Base-by-base conservation (phyloP, 2,329 filamentous ascomycete species). In the Aspergillus vadensis region DNA sequence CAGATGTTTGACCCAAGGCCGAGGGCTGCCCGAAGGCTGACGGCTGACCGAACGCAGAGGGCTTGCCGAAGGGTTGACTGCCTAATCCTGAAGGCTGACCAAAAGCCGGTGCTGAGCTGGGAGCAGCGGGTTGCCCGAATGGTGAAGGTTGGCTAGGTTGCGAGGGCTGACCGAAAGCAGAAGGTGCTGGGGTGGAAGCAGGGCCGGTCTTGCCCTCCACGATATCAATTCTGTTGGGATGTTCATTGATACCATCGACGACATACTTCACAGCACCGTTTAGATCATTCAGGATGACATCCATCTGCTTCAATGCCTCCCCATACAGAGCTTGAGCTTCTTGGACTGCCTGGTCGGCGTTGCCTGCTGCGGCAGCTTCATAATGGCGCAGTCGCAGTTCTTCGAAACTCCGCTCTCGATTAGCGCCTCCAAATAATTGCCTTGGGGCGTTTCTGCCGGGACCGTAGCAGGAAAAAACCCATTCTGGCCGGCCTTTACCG, bases 391-490 rank as follows among this genome's bases (percentile, higher is more conserved):
- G 73, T 53, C 92, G 85, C 73, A 96, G 85, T 76, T 98, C 94
- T 74, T 98, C 94, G 43, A 90, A 89, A 70, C 92, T 96, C 74
- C 92, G 89, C 74, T 98, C 94, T 17, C 92, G 85, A 5, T 86
- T 82, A 48, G 82, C 83, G 1, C 92, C 92, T 55, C 92, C 92
- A 69, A 97, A 93, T 1, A 97, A 82, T 76, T 97, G 92, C 17
- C 86, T 86, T 0, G 93, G 93, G 1, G 90, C 86, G 67, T 92
- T 86, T 69, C 81, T 84, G 4, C 89, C 90, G 0, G 93, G 92
- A 0, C 88, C 91, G 75, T 97, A 98, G 21, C 89, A 85, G 1
- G 93, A 97, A 23, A 97, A 83, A 4, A 95, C 88, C 90, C 93
- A 98, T 81, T 86, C 79, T 17, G 94, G 94, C 8, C 85, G 83